phyloP scores from a whole-genome alignment of 352 stramenopile species.

The Globisporangium iwayamae region DNA sequence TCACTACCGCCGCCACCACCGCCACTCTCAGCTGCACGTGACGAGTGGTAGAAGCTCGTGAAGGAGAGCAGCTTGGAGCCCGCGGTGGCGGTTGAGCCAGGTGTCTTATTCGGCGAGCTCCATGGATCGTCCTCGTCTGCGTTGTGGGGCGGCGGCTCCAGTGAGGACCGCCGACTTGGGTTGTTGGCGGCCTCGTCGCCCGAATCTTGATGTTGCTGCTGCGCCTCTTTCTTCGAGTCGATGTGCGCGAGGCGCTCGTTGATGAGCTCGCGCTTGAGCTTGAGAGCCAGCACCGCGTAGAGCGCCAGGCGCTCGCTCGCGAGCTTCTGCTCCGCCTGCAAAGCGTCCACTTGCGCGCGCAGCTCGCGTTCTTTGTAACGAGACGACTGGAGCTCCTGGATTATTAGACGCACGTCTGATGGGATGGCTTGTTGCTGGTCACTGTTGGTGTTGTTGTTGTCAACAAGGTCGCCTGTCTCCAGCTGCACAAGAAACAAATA shows the following conservation, averaged over 20 bases:
- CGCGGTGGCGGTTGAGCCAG: conserved; percentile 15
- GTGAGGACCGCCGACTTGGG: not conserved
- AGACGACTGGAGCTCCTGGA: conserved; percentile 27
- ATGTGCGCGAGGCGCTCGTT: conserved; percentile 75
- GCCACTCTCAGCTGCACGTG: not conserved
- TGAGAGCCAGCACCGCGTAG: conserved; percentile 48
- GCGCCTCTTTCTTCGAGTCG: conserved; percentile 62
- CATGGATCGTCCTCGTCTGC: conserved; percentile 42
- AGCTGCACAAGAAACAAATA: conserved; percentile 2
- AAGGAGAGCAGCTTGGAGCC: conserved; percentile 43
- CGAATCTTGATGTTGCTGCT: conserved; percentile 14
- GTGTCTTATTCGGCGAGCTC: conserved; percentile 37
- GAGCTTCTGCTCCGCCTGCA: conserved; percentile 55
- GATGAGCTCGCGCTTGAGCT: conserved; percentile 74
- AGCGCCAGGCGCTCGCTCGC: conserved; percentile 47
- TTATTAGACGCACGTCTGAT: conserved; percentile 19
- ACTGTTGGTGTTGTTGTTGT: not conserved
- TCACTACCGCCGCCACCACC: conserved; percentile 25
- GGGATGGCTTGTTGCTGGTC: conserved; percentile 5
- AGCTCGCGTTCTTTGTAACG: conserved; percentile 24
- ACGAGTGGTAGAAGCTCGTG: conserved; percentile 61
- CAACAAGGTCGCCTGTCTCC: conserved; percentile 14
- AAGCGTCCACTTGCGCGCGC: conserved; percentile 40
- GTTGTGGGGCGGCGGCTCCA: conserved; percentile 10
- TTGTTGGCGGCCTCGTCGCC: conserved; percentile 20